phyloP scores from a whole-genome alignment of 495 filamentous ascomycete species.

The Venustampulla echinocandica region DNA sequence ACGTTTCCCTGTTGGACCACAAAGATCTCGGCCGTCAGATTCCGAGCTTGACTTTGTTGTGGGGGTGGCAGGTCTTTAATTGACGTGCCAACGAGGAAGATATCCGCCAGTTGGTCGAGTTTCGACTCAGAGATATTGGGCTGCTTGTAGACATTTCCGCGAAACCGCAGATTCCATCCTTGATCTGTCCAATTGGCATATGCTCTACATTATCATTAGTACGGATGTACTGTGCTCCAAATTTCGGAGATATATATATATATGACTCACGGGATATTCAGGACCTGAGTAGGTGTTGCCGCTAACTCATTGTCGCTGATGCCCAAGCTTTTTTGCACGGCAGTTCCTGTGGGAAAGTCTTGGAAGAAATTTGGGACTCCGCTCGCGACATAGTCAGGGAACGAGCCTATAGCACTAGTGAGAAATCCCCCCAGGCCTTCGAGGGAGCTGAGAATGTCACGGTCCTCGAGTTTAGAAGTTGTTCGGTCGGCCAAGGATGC shows the following conservation, averaged over 20 bases:
- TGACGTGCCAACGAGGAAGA: slow-evolving; percentile 56
- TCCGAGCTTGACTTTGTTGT: slow-evolving; percentile 58
- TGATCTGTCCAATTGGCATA: slow-evolving; percentile 73
- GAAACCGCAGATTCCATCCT: slow-evolving; percentile 69
- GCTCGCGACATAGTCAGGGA: slow-evolving; percentile 53
- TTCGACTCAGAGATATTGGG: slow-evolving; percentile 54
- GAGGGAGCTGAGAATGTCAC: slow-evolving; percentile 26
- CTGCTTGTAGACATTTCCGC: slow-evolving; percentile 72
- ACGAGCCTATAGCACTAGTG: slow-evolving; percentile 34
- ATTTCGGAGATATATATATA: slow-evolving; percentile 4
- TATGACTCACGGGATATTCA: slow-evolving; percentile 53
- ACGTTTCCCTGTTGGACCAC: slow-evolving; percentile 58
- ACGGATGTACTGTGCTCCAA: too few species aligned
- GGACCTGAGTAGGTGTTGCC: slow-evolving; percentile 56
- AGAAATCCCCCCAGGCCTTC: slow-evolving; percentile 41
- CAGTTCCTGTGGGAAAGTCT: slow-evolving; percentile 51
- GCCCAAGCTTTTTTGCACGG: slow-evolving; percentile 50
- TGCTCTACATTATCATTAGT: slow-evolving; percentile 30
- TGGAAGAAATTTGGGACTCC: slow-evolving; percentile 62
- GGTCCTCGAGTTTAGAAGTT: slow-evolving; percentile 21
- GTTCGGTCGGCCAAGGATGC: slow-evolving; percentile 30
- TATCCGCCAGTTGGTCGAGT: slow-evolving; percentile 57
- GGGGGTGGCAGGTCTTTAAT: slow-evolving; percentile 48
- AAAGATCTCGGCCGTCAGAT: slow-evolving; percentile 62
- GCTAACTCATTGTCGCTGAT: slow-evolving; percentile 46